These are phyloP conservation scores for Penicillium flavigenum DNA, from an alignment of 495 filamentous ascomycete genomes.

Conservation along the genomic window DNA sequence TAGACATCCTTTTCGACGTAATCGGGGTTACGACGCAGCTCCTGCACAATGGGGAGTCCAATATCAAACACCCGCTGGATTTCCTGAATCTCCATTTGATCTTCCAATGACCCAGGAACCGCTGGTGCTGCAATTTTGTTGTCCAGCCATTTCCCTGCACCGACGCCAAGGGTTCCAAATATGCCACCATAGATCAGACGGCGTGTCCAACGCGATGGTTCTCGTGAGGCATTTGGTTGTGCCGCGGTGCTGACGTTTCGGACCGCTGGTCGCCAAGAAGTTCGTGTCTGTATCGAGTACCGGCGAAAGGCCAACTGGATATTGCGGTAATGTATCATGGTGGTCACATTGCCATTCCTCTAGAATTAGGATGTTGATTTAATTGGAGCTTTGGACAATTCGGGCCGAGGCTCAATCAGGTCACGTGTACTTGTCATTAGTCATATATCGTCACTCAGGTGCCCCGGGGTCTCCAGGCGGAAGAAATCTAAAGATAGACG, in stretches of 20 bases:
- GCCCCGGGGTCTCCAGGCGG: neutral
- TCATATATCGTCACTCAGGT: neutral
- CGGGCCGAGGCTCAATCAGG: constrained; percentile 12
- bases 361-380: neutral
- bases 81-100: constrained; percentile 24
- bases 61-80: constrained; percentile 34
- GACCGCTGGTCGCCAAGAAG: constrained; percentile 7
- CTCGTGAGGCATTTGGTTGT: constrained; percentile 15
- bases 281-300: constrained; percentile 8
- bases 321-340: constrained; percentile 33
- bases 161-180: constrained; percentile 37
- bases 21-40: constrained; percentile 51
- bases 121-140: constrained; percentile 31
- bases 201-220: constrained; percentile 39
- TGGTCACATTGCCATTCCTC: constrained; percentile 25
- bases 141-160: constrained; percentile 29
- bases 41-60: constrained; percentile 52
- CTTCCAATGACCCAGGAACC: constrained; percentile 34
- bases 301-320: constrained; percentile 27
- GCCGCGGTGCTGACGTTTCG: constrained; percentile 29
- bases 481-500: neutral
- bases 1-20: constrained; percentile 59
- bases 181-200: constrained; percentile 38
- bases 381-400: constrained; percentile 1
- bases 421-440: constrained; percentile 18